These are phyloP conservation scores for Tetradesmus lagerheimii DNA, from an alignment of 139 green algal species.

Conservation along the genomic window DNA sequence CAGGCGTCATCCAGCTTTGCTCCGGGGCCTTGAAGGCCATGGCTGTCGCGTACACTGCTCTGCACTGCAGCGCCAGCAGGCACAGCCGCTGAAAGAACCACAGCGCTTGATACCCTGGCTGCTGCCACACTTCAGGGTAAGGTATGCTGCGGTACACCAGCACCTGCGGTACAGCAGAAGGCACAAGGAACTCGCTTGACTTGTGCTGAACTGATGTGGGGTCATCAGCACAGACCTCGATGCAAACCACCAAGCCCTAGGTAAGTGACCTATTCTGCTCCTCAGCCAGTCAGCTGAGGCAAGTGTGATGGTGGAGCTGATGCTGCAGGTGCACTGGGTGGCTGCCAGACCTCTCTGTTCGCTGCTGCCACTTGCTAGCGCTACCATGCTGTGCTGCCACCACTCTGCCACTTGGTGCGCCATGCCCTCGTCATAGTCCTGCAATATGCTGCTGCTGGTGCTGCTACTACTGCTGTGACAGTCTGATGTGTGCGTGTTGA, in stretches of 20 bases:
- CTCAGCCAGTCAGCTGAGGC: not conserved
- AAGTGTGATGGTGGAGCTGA: not conserved
- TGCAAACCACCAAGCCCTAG: too few relatives aligned
- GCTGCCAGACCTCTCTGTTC: not conserved
- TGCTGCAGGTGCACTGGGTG: not conserved
- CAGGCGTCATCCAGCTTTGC: not conserved
- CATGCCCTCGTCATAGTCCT: too few relatives aligned
- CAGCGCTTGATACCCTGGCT: conserved; percentile 3
- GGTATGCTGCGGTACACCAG: conserved; percentile 9
- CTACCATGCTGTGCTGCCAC: too few relatives aligned
- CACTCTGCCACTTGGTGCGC: too few relatives aligned
- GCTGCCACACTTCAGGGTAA: conserved; percentile 20
- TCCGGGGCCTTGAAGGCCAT: conserved; percentile 22
- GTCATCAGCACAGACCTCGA: too few relatives aligned
- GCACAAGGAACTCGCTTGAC: not conserved
- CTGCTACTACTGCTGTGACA: not conserved
- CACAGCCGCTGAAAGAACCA: conserved; percentile 32
- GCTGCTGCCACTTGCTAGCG: not conserved
- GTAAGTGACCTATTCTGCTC: too few relatives aligned
- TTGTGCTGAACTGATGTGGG: not conserved
- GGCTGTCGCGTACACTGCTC: conserved; percentile 15
- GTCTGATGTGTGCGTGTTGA: not conserved
- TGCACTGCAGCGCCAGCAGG: conserved; percentile 28
- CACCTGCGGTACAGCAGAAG: not conserved
- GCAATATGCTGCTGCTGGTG: not conserved